A percentile compares a stretch with the other conserved stretches of the same genome.
Conservation (phyloP, 2,329 filamentous ascomycete species). For the Exophiala mesophila region DNA sequence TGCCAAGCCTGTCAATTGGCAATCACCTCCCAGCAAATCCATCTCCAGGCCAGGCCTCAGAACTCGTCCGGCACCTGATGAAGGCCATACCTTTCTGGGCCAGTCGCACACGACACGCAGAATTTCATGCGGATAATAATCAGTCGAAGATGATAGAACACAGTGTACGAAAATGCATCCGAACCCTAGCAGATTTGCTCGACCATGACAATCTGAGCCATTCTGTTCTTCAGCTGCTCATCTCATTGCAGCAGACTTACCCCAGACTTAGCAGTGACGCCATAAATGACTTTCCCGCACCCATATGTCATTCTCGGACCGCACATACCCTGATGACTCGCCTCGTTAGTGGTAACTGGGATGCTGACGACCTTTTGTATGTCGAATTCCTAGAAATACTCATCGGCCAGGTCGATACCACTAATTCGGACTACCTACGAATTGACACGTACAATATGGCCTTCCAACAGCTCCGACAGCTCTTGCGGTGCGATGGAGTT, state of each 20-base stretch:
- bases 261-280: conserved; percentile 15
- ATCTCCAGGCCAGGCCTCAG: neutral
- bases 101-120: conserved; percentile 9
- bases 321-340: conserved; percentile 11
- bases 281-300: conserved; percentile 14
- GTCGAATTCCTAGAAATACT: conserved; percentile 25
- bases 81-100: conserved; percentile 17
- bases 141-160: conserved; percentile 5
- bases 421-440: conserved; percentile 18
- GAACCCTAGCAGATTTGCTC: conserved; percentile 1
- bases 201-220: conserved; percentile 5
- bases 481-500: conserved; percentile 21
- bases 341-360: conserved; percentile 20
- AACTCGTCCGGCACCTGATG: conserved; percentile 9
- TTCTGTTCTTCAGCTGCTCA: conserved; percentile 18
- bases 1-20: neutral
- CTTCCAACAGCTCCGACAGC: conserved; percentile 30
- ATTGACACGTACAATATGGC: conserved; percentile 22
- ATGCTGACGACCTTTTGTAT: conserved; percentile 16
- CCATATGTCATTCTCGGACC: conserved; percentile 9
- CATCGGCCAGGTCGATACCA: conserved; percentile 19
- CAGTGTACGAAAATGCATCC: conserved; percentile 10
- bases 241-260: conserved; percentile 15
- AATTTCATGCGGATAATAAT: neutral
- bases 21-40: neutral